Evolutionary conservation across 2,329 filamentous ascomycete genomes (phyloP).

Genomic region (Alternaria metachromatica): DNA sequence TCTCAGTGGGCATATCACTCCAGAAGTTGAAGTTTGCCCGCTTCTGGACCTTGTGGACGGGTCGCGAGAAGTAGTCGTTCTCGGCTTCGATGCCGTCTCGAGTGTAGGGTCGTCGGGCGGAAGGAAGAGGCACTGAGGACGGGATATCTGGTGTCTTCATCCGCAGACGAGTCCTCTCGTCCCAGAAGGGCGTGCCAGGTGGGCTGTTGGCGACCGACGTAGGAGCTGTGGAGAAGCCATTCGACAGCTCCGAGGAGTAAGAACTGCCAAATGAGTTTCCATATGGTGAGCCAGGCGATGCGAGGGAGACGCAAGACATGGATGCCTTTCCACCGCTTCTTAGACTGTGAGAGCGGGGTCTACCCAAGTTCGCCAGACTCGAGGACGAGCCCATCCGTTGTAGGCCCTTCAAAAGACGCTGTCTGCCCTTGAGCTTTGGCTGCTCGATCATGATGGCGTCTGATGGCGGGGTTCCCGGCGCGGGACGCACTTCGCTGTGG

Average conservation of each 20-base stretch:
- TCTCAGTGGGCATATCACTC: constrained; percentile 80
- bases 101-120: constrained; percentile 63
- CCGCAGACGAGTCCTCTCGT: constrained; percentile 63
- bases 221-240: constrained; percentile 63
- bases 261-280: constrained; percentile 62
- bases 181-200: constrained; percentile 56
- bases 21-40: constrained; percentile 71
- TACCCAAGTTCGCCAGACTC: constrained; percentile 69
- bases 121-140: constrained; percentile 68
- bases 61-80: constrained; percentile 57
- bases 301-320: constrained; percentile 69
- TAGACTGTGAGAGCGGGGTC: constrained; percentile 71
- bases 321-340: constrained; percentile 68
- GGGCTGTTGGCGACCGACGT: constrained; percentile 59
- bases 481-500: constrained; percentile 27
- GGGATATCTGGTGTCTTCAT: constrained; percentile 60
- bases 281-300: constrained; percentile 58
- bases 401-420: constrained; percentile 73
- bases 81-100: constrained; percentile 49
- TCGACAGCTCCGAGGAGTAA: constrained; percentile 63
- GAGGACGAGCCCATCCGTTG: constrained; percentile 84
- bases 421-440: constrained; percentile 70
- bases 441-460: constrained; percentile 40
- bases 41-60: constrained; percentile 44
- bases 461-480: constrained; percentile 23